phyloP scores from a whole-genome alignment of 2,329 filamentous ascomycete species.

The Shiraia sp. region DNA sequence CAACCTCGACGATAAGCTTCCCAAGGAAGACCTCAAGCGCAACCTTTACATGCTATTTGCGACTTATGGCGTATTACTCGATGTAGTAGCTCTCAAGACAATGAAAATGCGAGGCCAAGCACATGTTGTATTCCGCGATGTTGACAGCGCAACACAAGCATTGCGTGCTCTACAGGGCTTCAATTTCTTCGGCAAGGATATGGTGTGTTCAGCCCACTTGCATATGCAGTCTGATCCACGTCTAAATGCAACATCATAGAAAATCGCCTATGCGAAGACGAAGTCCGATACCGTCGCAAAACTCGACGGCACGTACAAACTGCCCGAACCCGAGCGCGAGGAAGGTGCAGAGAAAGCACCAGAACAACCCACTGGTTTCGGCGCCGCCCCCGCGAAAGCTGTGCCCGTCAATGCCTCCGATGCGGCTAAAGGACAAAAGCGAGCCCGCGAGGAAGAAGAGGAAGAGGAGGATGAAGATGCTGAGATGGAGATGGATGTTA shows the following conservation, averaged over 20 bases:
- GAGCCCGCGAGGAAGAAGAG: slow-evolving; percentile 65
- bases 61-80: slow-evolving; percentile 88
- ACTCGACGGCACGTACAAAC: slow-evolving; percentile 85
- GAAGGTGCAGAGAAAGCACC: slow-evolving; percentile 22
- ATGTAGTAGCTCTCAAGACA: slow-evolving; percentile 87
- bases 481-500: slow-evolving; percentile 67
- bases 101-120: slow-evolving; percentile 94
- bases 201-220: slow-evolving; percentile 63
- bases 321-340: slow-evolving; percentile 54
- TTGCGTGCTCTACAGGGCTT: slow-evolving; percentile 87
- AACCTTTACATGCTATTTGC: slow-evolving; percentile 92
- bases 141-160: slow-evolving; percentile 89
- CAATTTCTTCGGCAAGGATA: slow-evolving; percentile 79
- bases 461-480: slow-evolving; percentile 60
- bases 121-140: slow-evolving; percentile 86
- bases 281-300: slow-evolving; percentile 89
- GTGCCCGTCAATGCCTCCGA: slow-evolving; percentile 41
- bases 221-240: neutral
- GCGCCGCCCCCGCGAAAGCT: slow-evolving; percentile 32
- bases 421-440: slow-evolving; percentile 65
- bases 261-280: slow-evolving; percentile 86
- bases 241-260: slow-evolving; percentile 56
- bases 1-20: slow-evolving; percentile 87
- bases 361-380: slow-evolving; percentile 51
- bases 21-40: slow-evolving; percentile 83